Percentiles rank a stretch among this genome's conserved stretches.
These are phyloP conservation scores for Fusarium marasasianum DNA, from an alignment of 2,329 filamentous ascomycete species.

Conservation along the genomic window DNA sequence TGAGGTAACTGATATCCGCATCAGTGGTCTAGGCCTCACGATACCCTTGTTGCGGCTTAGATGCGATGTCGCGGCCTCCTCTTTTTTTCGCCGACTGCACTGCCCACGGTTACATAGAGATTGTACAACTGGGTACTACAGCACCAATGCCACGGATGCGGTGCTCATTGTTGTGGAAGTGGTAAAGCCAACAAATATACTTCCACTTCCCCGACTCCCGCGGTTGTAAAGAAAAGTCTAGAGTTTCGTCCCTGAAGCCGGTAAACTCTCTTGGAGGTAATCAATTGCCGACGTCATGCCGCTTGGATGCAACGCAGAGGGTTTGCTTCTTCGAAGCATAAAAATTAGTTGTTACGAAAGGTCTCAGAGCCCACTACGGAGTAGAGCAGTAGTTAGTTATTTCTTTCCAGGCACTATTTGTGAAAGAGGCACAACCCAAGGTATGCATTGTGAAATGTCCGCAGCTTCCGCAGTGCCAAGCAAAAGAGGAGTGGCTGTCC, in stretches of 20 bases:
- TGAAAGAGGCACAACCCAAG: not conserved
- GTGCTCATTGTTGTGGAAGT: not conserved
- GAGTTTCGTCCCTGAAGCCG: constrained; percentile 3
- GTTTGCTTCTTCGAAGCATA: not conserved
- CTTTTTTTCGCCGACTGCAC: not conserved
- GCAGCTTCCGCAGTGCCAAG: constrained; percentile 32
- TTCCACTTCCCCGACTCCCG: not conserved
- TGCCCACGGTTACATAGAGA: constrained; percentile 2
- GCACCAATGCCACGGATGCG: constrained; percentile 23
- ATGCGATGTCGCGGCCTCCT: constrained; percentile 11
- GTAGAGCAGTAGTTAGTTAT: not conserved
- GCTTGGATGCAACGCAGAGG: constrained; percentile 5
- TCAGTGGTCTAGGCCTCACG: constrained; percentile 3
- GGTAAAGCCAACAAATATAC: not conserved
- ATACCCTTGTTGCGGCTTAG: constrained; percentile 23
- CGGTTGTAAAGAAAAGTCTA: not conserved
- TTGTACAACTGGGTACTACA: constrained; percentile 1
- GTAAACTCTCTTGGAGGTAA: not conserved
- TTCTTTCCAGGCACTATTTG: not conserved
- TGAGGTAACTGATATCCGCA: constrained; percentile 31
- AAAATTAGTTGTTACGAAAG: not conserved
- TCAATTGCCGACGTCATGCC: constrained; percentile 2
- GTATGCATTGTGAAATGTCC: not conserved
- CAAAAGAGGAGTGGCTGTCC: constrained; percentile 10
- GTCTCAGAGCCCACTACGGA: not conserved